Evolutionary conservation across 345 rosid genomes (phyloP).

Genomic region (Salix exigua): DNA sequence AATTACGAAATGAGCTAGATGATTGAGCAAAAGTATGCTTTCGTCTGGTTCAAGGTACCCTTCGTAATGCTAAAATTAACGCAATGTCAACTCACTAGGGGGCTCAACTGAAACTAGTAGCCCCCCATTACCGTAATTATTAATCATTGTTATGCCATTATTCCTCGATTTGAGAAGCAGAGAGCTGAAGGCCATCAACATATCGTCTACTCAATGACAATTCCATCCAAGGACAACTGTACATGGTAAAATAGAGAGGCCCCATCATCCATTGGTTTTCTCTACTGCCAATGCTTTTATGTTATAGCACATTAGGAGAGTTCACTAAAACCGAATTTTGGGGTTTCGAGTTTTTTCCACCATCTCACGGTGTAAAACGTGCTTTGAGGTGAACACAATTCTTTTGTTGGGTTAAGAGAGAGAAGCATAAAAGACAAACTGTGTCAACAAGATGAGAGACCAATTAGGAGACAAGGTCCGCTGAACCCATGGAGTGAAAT

Average conservation of each 20-base stretch:
- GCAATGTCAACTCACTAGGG: too few relatives aligned
- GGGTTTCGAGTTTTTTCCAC: constrained; percentile 3
- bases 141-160: background rate
- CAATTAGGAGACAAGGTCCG: constrained; percentile 26
- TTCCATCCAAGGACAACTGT: background rate
- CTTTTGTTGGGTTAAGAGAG: constrained; percentile 14
- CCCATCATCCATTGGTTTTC: background rate
- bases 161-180: background rate
- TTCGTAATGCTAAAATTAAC: too few relatives aligned
- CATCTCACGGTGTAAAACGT: constrained; percentile 32
- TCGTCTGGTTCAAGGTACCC: too few relatives aligned
- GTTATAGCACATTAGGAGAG: background rate
- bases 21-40: too few relatives aligned
- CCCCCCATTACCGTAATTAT: too few relatives aligned
- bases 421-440: constrained; percentile 24
- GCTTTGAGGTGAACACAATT: constrained; percentile 7
- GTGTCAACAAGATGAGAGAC: constrained; percentile 47
- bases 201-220: background rate
- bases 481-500: constrained; percentile 10
- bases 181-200: background rate
- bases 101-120: too few relatives aligned
- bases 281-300: background rate
- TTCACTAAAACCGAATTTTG: background rate
- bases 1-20: background rate
- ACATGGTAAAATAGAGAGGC: background rate